Evolutionary conservation across 2,329 filamentous ascomycete genomes (phyloP), one percentile per base, ranked within the genome.

Genomic region (Pseudopithomyces maydicus): DNA sequence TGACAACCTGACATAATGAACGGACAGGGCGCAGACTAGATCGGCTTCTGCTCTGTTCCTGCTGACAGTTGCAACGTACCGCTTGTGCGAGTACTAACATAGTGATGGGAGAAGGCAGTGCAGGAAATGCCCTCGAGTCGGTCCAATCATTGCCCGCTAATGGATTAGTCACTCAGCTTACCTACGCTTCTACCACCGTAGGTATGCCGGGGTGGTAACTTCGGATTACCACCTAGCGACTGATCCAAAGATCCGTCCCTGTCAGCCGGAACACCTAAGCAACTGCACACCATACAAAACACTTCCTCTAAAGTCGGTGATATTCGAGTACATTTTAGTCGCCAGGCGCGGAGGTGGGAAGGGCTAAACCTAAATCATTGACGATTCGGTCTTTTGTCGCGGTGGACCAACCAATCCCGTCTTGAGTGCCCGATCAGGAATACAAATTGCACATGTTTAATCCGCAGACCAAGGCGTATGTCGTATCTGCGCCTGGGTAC

Each of bases 1-100:
- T 23, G 43, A 41, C 33, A 19, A 4, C 20, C 41, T 48, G 12
- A 22, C 36, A 14, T 42, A 22, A n/a, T 32, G 14, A 7, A 52
- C 42, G 48, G 47, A 56, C n/a, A 36, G 39, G 38, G 33, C 39
- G 42, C 36, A 29, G 19, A 29, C 22, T 35, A 48, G 43, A 39
- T 20, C 49, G 36, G 38, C 43, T 38, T 17, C 49, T 26, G 35
- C 4, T 23, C 49, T 26, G 35, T 2, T 23, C 23, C 33, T 39
- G 49, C 26, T 41, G 20, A 49, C 38, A 43, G 39, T 47, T 57
- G 55, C 29, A 53, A 57, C 55, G 44, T 53, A 20, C n/a, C 41
- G 35, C 48, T 10, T 42, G 19, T 44, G 32, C 19, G 19, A 53
- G 3, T 23, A 22, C 33, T 20, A 15, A 41, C 26, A 17, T 35